phyloP scores from a whole-genome alignment of 805 yeast genomes.

The Schwanniomyces yamadae region DNA sequence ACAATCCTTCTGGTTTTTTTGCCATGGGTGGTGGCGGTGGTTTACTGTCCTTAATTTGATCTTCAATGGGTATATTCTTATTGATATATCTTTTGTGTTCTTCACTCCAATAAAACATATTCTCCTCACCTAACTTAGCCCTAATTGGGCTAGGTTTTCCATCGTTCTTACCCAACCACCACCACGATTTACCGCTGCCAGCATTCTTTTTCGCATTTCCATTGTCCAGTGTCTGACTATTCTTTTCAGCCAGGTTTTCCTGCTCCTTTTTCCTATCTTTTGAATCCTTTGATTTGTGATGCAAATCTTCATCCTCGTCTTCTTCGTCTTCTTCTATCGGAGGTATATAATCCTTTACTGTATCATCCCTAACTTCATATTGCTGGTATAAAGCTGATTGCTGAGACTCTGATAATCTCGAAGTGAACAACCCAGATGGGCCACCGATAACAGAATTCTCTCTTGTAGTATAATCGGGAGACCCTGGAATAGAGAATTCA shows the following conservation, averaged over 20 bases:
- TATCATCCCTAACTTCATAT: constrained; percentile 45
- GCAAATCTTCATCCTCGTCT: constrained; percentile 48
- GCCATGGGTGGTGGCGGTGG: constrained; percentile 68
- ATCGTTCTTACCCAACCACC: constrained; percentile 39
- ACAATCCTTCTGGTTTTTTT: constrained; percentile 31
- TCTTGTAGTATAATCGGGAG: constrained; percentile 44
- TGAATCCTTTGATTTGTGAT: constrained; percentile 19
- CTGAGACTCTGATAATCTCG: constrained; percentile 43
- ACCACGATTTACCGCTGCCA: constrained; percentile 52
- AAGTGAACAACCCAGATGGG: constrained; percentile 33
- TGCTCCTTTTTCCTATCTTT: constrained; percentile 18
- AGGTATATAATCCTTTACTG: constrained; percentile 42
- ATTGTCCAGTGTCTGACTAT: constrained; percentile 2
- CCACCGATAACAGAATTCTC: constrained; percentile 44
- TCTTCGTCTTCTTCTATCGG: constrained; percentile 46
- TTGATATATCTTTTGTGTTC: constrained; percentile 86
- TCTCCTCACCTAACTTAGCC: constrained; percentile 84
- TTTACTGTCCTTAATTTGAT: constrained; percentile 51
- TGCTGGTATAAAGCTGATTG: constrained; percentile 45
- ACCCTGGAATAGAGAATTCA: constrained; percentile 46
- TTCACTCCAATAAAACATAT: constrained; percentile 75
- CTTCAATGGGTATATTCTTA: constrained; percentile 63
- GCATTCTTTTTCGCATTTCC: constrained; percentile 9
- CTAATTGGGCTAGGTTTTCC: constrained; percentile 73
- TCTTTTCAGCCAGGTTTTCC: constrained; percentile 7